A percentile compares a stretch with the other conserved stretches of the same genome.
Conservation (phyloP, 352 stramenopile genomes). For the Pilasporangium apinafurcum region DNA sequence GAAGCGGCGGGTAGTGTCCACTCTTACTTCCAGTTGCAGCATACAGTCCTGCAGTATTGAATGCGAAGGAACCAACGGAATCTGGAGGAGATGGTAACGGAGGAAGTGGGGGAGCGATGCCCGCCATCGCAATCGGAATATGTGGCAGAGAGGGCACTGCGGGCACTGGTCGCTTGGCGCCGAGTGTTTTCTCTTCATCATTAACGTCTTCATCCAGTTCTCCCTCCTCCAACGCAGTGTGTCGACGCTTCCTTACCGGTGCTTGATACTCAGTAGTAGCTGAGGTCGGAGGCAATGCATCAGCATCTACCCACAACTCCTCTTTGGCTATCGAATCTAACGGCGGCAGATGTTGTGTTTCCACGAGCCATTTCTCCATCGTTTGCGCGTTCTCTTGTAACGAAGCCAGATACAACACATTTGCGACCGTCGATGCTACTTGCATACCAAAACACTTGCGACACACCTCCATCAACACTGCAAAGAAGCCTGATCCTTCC, state of each 20-base stretch:
- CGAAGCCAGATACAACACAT: constrained; percentile 67
- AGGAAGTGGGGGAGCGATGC: no score
- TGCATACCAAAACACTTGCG: constrained; percentile 41
- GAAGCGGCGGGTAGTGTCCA: not conserved
- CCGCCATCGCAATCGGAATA: no score
- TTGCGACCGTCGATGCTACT: constrained; percentile 47
- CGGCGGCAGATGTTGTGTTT: constrained; percentile 50
- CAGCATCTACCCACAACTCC: constrained; percentile 22
- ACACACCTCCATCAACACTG: constrained; percentile 49
- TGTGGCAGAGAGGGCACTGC: no score
- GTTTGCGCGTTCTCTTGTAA: constrained; percentile 26
- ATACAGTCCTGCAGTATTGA: not conserved
- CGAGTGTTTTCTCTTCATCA: constrained; percentile 15
- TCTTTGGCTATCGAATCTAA: constrained; percentile 20
- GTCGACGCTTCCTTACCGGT: constrained; percentile 3
- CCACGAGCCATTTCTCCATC: constrained; percentile 52
- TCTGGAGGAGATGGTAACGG: constrained; percentile 1
- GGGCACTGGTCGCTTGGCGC: no score
- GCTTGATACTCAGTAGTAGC: not conserved
- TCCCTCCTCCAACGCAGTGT: constrained; percentile 37
- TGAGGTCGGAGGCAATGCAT: not conserved
- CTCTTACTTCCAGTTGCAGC: not conserved
- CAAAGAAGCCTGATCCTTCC: constrained; percentile 30
- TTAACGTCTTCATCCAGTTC: no score
- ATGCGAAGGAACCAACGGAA: no score